A percentile compares a stretch with the other conserved stretches of the same genome.
Evolutionary conservation across 306 rosid species (phyloP).

Genomic region (Prosopis cineraria): DNA sequence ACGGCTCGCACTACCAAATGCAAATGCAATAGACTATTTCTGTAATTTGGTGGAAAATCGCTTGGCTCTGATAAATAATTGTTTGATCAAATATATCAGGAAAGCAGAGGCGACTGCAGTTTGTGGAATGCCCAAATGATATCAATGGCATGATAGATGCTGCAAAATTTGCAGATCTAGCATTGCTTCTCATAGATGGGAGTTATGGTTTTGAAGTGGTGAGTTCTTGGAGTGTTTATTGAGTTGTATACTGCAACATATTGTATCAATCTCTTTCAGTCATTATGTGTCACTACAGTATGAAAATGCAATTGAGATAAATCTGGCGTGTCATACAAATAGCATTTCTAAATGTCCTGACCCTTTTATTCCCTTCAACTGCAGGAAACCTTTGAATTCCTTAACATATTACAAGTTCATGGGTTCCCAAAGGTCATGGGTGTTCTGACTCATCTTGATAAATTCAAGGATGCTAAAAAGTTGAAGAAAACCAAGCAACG

Average conservation of each 20-base stretch:
- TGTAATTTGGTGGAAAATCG: not conserved
- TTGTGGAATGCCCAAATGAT: constrained; percentile 93
- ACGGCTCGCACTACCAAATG: not conserved
- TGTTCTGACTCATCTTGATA: constrained; percentile 94
- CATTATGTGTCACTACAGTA: not conserved
- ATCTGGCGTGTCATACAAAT: not conserved
- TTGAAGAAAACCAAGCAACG: constrained; percentile 85
- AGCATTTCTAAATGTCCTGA: constrained; percentile 10
- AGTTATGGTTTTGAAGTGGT: constrained; percentile 97
- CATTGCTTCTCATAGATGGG: constrained; percentile 93
- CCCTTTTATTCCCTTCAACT: not conserved
- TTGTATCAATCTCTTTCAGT: not conserved
- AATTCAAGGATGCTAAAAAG: constrained; percentile 80
- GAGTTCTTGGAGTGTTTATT: constrained; percentile 35
- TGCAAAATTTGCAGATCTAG: constrained; percentile 86
- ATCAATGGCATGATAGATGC: constrained; percentile 97
- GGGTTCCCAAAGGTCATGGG: constrained; percentile 98
- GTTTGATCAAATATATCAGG: constrained; percentile 50
- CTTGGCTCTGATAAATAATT: constrained; percentile 19
- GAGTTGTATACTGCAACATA: not conserved
- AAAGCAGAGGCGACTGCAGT: constrained; percentile 88
- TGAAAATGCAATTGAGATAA: not conserved
- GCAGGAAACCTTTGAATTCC: constrained; percentile 98
- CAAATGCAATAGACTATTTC: not conserved
- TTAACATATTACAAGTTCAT: constrained; percentile 86